A percentile compares a stretch with the other conserved stretches of the same genome.
Evolutionary conservation across 2,329 filamentous ascomycete species (phyloP).

Genomic region (Mariannaea sp.): DNA sequence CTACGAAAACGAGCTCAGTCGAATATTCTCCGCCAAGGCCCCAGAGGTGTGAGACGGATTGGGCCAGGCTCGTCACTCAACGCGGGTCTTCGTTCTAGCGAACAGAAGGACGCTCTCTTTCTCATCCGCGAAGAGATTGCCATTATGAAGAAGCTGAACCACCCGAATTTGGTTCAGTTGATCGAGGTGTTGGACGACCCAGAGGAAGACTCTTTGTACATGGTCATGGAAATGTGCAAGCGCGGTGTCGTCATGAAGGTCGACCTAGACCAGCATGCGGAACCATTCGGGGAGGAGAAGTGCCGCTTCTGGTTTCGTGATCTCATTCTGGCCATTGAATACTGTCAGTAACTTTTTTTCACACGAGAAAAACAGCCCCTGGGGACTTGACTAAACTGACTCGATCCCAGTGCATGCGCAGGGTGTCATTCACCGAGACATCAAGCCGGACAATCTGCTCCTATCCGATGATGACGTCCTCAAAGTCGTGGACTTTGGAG

Average conservation of each 20-base stretch:
- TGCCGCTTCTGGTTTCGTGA: constrained; percentile 95
- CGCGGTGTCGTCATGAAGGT: constrained; percentile 98
- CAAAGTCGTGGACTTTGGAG: constrained; percentile 98
- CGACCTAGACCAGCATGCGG: constrained; percentile 78
- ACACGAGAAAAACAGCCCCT: no score
- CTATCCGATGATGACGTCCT: constrained; percentile 90
- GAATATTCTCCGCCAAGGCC: constrained; percentile 70
- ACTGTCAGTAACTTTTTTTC: constrained; percentile 65
- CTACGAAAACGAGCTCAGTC: constrained; percentile 90
- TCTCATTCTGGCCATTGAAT: constrained; percentile 92
- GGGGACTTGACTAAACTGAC: constrained; percentile 10
- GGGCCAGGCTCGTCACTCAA: constrained; percentile 36
- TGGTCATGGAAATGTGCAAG: constrained; percentile 99
- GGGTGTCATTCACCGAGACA: constrained; percentile 93
- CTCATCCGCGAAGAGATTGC: constrained; percentile 96
- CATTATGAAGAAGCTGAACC: constrained; percentile 98
- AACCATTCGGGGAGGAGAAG: constrained; percentile 79
- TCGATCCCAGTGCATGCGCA: constrained; percentile 76
- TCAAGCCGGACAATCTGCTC: constrained; percentile 96
- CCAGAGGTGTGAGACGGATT: constrained; percentile 41
- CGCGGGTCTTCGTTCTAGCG: constrained; percentile 49
- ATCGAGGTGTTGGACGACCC: constrained; percentile 96
- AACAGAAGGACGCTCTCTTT: constrained; percentile 73
- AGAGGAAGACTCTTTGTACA: constrained; percentile 93
- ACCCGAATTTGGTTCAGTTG: constrained; percentile 89